These are phyloP conservation scores for Pythium volutum DNA, from an alignment of 352 stramenopile genomes.

Conservation along the genomic window DNA sequence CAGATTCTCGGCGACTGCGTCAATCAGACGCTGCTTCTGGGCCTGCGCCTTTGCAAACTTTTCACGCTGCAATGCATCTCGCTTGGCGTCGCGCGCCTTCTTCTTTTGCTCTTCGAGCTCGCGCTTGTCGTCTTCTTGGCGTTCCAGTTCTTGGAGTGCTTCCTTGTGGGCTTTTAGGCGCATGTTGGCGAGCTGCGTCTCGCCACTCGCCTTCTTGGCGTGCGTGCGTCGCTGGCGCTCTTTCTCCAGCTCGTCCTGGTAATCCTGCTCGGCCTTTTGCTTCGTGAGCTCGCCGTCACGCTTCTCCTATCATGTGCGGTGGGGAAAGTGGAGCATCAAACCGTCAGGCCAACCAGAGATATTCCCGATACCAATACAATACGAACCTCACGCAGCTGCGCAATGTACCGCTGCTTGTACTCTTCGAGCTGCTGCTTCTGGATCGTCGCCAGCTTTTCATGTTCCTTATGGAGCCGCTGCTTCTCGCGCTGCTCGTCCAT, in stretches of 20 bases:
- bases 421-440: slow-evolving; percentile 83
- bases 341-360: not conserved
- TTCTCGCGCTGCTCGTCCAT: slow-evolving; percentile 46
- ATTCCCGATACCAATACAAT: not conserved
- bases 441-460: slow-evolving; percentile 43
- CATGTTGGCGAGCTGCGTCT: slow-evolving; percentile 67
- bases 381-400: slow-evolving; percentile 54
- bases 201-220: slow-evolving; percentile 51
- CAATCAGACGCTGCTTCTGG: slow-evolving; percentile 83
- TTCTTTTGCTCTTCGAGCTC: slow-evolving; percentile 74
- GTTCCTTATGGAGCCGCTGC: slow-evolving; percentile 44
- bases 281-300: slow-evolving; percentile 62
- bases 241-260: slow-evolving; percentile 49
- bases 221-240: slow-evolving; percentile 40
- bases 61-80: slow-evolving; percentile 51
- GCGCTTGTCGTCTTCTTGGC: slow-evolving; percentile 63
- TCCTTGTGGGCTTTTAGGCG: slow-evolving; percentile 58
- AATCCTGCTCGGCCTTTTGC: slow-evolving; percentile 55
- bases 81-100: slow-evolving; percentile 53
- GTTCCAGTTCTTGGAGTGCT: slow-evolving; percentile 54
- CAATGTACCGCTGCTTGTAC: slow-evolving; percentile 82
- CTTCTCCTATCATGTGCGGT: slow-evolving; percentile 42
- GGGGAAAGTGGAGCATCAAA: not conserved
- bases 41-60: slow-evolving; percentile 58
- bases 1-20: slow-evolving; percentile 70